Evolutionary conservation across 2,329 filamentous ascomycete species (phyloP), one percentile per base, ranked within the genome.

Genomic region (Aspergillus sp.): DNA sequence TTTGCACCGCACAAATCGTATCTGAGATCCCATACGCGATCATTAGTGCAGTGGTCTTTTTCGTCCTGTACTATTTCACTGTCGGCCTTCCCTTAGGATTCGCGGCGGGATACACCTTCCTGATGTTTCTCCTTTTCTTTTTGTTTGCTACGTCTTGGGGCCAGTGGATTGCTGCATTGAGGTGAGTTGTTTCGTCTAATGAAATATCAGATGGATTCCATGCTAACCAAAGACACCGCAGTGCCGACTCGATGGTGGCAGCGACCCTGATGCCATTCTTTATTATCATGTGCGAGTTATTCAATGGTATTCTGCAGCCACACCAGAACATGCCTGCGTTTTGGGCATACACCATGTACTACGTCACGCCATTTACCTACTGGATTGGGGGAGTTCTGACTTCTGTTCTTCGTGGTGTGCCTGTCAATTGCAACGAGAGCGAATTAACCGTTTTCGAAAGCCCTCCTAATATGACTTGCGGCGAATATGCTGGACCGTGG

Each of bases 241-340:
- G 70, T 38, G 61, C 68, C 24, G 70, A 73, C 13, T 85, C 89
- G 0, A 90, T 91, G 74, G 89, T 95, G 63, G 87, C 89, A 0
- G 86, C 88, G 12, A 86, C 93, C 60, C 83, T 91, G 57, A 91
- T 95, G 69, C 91, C 91, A 1, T 90, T 93, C 75, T 80, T 95
- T 72, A 88, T 93, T 75, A 90, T 93, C 72, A 86, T 88, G 64
- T 93, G 95, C 67, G 84, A 89, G 4, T 82, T 96, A 18, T 95
- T 96, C 83, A 96, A 90, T 68, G 91, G 91, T 74, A 90, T 96
- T 61, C 89, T 90, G 0, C 89, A 95, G 43, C 89, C 90, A 0
- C 84, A 87, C 39, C 82, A 85, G 0, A 86, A 90, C 71, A 95
- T 96, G 77, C 88, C 90, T 3, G 80, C 75, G 4, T 91, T 92